Percentiles rank a stretch among this genome's conserved stretches.
Conservation (phyloP, 2,329 filamentous ascomycete species). For the Ascochyta koolunga region DNA sequence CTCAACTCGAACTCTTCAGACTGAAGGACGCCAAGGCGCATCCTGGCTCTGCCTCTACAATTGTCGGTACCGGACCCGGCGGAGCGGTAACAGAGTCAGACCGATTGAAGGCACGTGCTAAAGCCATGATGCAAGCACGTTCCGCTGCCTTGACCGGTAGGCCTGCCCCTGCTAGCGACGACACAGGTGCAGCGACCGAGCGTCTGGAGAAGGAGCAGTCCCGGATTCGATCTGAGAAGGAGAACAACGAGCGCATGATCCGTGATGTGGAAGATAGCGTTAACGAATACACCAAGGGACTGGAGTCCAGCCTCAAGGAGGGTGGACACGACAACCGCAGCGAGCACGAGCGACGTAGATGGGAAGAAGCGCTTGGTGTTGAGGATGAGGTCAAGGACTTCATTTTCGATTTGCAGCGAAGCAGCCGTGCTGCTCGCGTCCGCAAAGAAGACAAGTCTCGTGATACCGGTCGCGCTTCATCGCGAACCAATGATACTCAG, state of each 20-base stretch:
- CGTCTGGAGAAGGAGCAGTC: constrained; percentile 88
- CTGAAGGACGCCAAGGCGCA: constrained; percentile 91
- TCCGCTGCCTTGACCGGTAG: constrained; percentile 90
- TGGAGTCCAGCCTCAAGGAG: constrained; percentile 88
- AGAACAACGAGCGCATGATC: constrained; percentile 96
- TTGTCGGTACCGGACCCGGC: constrained; percentile 91
- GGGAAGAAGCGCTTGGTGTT: constrained; percentile 95
- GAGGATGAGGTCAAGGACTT: constrained; percentile 98
- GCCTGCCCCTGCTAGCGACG: constrained; percentile 71
- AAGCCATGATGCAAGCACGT: constrained; percentile 98
- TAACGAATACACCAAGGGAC: constrained; percentile 79
- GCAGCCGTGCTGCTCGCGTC: constrained; percentile 76
- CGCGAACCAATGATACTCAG: constrained; percentile 46
- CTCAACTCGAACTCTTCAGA: constrained; percentile 89
- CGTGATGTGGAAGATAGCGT: constrained; percentile 96
- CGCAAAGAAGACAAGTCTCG: constrained; percentile 59
- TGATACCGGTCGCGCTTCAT: constrained; percentile 48
- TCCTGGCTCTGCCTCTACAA: constrained; percentile 76
- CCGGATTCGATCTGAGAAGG: constrained; percentile 80
- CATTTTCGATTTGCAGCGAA: constrained; percentile 93
- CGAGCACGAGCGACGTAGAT: constrained; percentile 89
- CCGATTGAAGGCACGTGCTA: constrained; percentile 90
- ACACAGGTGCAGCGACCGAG: constrained; percentile 79
- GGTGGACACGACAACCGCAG: constrained; percentile 74
- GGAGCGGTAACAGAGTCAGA: constrained; percentile 91